Evolutionary conservation across 345 rosid species (phyloP), one percentile per base, ranked within the genome.

Genomic region (Nephelium lappaceum): DNA sequence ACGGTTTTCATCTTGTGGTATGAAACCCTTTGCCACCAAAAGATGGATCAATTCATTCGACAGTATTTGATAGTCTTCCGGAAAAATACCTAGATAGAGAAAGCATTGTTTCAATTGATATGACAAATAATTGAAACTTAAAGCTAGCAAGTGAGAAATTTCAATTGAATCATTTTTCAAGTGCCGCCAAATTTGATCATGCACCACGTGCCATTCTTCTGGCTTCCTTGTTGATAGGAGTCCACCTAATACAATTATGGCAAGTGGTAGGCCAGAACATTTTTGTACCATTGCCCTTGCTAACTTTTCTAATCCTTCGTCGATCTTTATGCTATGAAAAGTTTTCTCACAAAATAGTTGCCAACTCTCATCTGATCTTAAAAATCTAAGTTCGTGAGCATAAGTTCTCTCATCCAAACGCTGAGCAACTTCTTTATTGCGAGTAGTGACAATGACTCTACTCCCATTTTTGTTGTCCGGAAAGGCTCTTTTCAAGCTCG

Each of bases 21-120:
- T 77, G 23, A 83, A 58, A 38, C 85, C 71, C 74, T 79, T 75
- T 1, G 82, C 82, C 24, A 83, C 27, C 82, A 80, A 83, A 4
- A 79, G 73, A 51, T 58, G 72, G 51, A 79, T 53, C 60, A 79
- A 9, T 67, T 83, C 76, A 12, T 75, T 58, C 0, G 75, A 16
- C 11, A 72, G 69, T 24, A 79, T 79, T 9, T 19, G 14, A 64
- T 14, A 73, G 36, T 83, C 82, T 76, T 83, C 82, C 9, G 78
- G 85, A 24, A 79, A 83, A 51, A 62, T 80, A 11, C 80, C 85
- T 0, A 83, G 23, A n/a, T 83, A 57, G 9, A 83, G 82, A 43
- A 79, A 83, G 38, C 85, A 83, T n/a, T 75, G 51, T 39, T 83
- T 83, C 67, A 83, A 78, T 69, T 79, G 65, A 42, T 69, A 76